Base-by-base conservation (phyloP, 345 rosid genomes). In the Citrus sinensis region DNA sequence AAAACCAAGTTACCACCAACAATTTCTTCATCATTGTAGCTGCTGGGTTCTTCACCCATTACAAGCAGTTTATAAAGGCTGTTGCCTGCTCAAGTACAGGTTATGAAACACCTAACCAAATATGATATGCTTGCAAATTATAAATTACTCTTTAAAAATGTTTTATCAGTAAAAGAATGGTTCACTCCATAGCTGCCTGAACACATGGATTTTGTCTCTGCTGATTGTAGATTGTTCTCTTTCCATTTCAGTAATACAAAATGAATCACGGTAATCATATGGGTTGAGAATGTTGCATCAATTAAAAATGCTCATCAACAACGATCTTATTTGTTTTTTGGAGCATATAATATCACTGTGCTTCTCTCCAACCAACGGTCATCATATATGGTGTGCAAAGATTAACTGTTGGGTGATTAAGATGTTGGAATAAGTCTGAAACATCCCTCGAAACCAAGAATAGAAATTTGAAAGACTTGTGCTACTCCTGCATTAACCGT, bases 11-110 rank as follows among this genome's bases (percentile, higher is more conserved):
- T 64, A 68, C 37, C 34, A 29, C 82, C 30, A 67, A 27, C 32
- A 73, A 39, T 80, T 76, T 86, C 83, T 74, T 86, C 83, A 78
- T 73, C 78, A 76, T 69, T 67, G 24, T 49, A 68, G 64, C 64
- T 79, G 79, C 60, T 58, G 40, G 5, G 76, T 76, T 68, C 71
- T 32, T 55, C 42, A 39, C 25, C 6, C 40, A 27, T 58, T 22
- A 14, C 0, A 51, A 49, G 40, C 67, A 29, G 58, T 74, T 73
- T 86, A 83, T 63, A 77, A 37, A 77, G 65, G 13, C 51, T 9
- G 42, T 46, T 10, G 49, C 61, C 6, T 20, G 76, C 67, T 75
- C 70, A 49, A 71, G 76, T 67, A 51, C 24, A 35, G 70, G 59
- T 56, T 25, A 74, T 80, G 82, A 73, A 56, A 39, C 67, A 80